phyloP scores from a whole-genome alignment of 345 rosid genomes.

The Pugionium cornutum region DNA sequence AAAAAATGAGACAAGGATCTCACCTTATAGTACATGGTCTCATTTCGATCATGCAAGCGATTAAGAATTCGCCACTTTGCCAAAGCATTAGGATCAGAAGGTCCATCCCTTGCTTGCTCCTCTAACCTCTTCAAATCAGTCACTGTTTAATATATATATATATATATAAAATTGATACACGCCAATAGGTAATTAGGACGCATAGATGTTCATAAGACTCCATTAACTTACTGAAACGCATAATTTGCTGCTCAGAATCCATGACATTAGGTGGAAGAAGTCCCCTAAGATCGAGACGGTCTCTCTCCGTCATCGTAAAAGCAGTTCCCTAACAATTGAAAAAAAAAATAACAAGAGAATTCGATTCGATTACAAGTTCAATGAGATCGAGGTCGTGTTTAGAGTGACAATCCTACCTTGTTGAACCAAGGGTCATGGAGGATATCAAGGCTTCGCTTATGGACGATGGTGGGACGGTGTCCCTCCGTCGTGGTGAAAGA shows the following conservation, averaged over 20 bases:
- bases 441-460: constrained; percentile 93
- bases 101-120: constrained; percentile 92
- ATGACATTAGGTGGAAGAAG: constrained; percentile 90
- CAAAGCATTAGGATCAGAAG: constrained; percentile 84
- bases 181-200: background rate
- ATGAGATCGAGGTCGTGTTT: constrained; percentile 12
- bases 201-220: background rate
- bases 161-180: constrained; percentile 7
- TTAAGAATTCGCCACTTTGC: constrained; percentile 97
- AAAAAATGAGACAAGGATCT: background rate
- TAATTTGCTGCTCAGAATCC: constrained; percentile 86
- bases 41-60: constrained; percentile 92
- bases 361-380: background rate
- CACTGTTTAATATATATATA: constrained; percentile 49
- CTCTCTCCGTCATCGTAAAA: constrained; percentile 91
- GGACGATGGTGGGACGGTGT: constrained; percentile 84
- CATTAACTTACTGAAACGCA: constrained; percentile 73
- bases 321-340: constrained; percentile 69
- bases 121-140: constrained; percentile 87
- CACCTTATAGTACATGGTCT: constrained; percentile 94
- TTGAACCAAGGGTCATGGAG: constrained; percentile 99
- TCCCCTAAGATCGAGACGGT: constrained; percentile 94
- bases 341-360: background rate
- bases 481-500: constrained; percentile 86
- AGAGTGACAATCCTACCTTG: constrained; percentile 48